A percentile compares a stretch with the other conserved stretches of the same genome.
Evolutionary conservation across 257 asterid genomes (phyloP).

Genomic region (Pogostemon cablin): DNA sequence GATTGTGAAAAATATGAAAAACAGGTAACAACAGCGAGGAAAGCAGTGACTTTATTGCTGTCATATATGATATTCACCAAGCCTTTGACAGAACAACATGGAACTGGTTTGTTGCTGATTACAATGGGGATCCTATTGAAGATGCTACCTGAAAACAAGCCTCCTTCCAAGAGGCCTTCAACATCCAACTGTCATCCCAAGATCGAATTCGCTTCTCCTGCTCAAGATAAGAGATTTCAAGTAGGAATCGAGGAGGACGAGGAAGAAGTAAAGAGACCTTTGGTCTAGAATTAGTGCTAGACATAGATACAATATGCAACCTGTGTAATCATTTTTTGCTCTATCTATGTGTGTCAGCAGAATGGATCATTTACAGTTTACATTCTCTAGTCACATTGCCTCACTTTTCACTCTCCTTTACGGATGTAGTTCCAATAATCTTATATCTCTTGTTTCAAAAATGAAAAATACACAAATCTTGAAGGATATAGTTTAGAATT

Average conservation of each 20-base stretch:
- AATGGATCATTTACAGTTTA: background rate
- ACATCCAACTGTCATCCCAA: slow-evolving; percentile 31
- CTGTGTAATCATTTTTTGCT: background rate
- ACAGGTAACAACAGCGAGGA: slow-evolving; percentile 94
- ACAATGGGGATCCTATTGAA: slow-evolving; percentile 80
- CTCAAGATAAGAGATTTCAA: slow-evolving; percentile 39
- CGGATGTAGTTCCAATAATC: background rate
- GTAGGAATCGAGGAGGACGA: slow-evolving; percentile 58
- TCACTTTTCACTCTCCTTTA: background rate
- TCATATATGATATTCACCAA: slow-evolving; percentile 90
- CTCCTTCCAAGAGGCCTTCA: slow-evolving; percentile 37
- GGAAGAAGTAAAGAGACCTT: slow-evolving; percentile 66
- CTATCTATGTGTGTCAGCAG: background rate
- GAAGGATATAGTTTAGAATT: background rate
- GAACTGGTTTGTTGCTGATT: slow-evolving; percentile 69
- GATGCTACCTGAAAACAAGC: slow-evolving; percentile 73
- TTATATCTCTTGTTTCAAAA: background rate
- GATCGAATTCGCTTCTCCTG: slow-evolving; percentile 24
- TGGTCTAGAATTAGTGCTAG: slow-evolving; percentile 51
- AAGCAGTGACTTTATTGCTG: slow-evolving; percentile 80
- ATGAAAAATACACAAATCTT: background rate
- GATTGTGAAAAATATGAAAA: background rate
- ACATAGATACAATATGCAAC: background rate
- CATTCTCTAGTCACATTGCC: background rate
- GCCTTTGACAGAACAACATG: slow-evolving; percentile 87